Evolutionary conservation across 1,284 basidiomycete species (phyloP).

Genomic region (Cerioporus squamosus): DNA sequence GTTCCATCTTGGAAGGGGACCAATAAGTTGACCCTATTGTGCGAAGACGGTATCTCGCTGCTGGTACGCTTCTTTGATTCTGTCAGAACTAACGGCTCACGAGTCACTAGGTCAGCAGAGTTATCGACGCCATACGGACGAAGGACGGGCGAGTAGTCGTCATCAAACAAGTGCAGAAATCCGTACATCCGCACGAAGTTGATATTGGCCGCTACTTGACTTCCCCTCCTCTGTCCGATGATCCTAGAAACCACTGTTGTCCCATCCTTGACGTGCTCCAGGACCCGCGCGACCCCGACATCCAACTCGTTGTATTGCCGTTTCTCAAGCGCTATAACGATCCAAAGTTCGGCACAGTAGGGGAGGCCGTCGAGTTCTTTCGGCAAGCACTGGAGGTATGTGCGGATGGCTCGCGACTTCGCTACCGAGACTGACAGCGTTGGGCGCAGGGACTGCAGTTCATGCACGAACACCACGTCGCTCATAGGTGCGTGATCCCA

Average conservation of each 20-base stretch:
- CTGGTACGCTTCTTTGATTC: no score
- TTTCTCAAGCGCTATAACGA: slow-evolving; percentile 21
- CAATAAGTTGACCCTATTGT: neutral
- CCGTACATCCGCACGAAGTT: slow-evolving; percentile 20
- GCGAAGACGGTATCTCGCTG: neutral
- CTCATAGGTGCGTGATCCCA: slow-evolving; percentile 13
- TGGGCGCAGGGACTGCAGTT: slow-evolving; percentile 3
- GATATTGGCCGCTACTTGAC: slow-evolving; percentile 18
- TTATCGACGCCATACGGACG: slow-evolving; percentile 29
- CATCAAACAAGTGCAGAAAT: slow-evolving; percentile 24
- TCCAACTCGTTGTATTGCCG: slow-evolving; percentile 26
- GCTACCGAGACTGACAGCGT: no score
- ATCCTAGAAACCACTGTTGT: slow-evolving; percentile 24
- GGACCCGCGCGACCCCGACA: slow-evolving; percentile 10
- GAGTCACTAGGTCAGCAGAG: no score
- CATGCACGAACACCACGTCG: slow-evolving; percentile 11
- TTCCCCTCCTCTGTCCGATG: neutral
- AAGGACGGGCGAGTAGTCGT: slow-evolving; percentile 26
- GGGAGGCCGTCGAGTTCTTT: slow-evolving; percentile 27
- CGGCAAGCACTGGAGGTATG: slow-evolving; percentile 27
- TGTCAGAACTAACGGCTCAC: no score
- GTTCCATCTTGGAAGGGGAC: neutral
- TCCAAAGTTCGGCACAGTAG: slow-evolving; percentile 18
- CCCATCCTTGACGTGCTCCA: slow-evolving; percentile 23
- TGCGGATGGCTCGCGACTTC: no score